Evolutionary conservation across 306 rosid species (phyloP), one percentile per base, ranked within the genome.

Genomic region (Carpinus viminea): DNA sequence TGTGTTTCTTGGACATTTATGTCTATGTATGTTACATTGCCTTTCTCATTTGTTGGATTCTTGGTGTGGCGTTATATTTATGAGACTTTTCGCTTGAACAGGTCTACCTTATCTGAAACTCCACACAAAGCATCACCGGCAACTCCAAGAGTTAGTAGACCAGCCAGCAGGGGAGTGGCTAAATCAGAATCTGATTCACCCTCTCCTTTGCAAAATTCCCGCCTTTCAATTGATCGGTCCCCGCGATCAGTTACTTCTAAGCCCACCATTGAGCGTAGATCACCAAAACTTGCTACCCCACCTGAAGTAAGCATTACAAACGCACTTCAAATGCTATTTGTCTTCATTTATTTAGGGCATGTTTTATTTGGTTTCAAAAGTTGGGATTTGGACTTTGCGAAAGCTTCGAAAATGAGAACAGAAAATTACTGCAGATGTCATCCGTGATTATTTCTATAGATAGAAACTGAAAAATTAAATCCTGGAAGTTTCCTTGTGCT

Each of bases 71-170:
- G 12, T 3, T n/a, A 7, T 47, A 52, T 38, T 75, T 45, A 50
- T 78, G 74, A 72, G 79, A 76, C 79, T 78, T 55, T 86, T 85
- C 84, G 81, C 57, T 50, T 86, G 78, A 74, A 78, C 89, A 92
- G 98, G 90, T 92, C 97, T 78, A 71, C 81, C 83, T 78, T 87
- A 68, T 83, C 92, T 72, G 97, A 88, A 74, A 83, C 97, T 70
- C 87, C 92, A 31, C 87, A 83, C 80, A 93, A 90, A 80, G 75
- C 91, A 61, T 84, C 98, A 57, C 92, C 95, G 12, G 93, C 90
- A 70, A 90, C 98, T 9, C 98, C 98, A 10, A 89, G 93, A 82
- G 91, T 87, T 45, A 87, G 89, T 74, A 95, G 87, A 56, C 89
- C 89, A 73, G 85, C 2, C 52, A 48, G 86, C 83, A 86, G 85